Evolutionary conservation across 148 eudicot genomes (phyloP).

Genomic region (Silene latifolia): DNA sequence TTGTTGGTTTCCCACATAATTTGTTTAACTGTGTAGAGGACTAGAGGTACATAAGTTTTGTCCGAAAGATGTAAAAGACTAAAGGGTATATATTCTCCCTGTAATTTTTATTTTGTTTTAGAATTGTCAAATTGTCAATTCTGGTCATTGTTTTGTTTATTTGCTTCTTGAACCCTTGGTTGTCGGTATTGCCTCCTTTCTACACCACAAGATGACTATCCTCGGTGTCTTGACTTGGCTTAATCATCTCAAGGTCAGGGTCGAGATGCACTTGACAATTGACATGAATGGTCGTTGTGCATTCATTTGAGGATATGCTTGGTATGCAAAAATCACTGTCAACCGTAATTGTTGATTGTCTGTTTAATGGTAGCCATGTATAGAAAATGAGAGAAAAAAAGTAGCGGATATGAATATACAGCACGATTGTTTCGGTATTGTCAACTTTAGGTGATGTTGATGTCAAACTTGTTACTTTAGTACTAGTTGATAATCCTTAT

Average conservation of each 20-base stretch:
- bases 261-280: neutral
- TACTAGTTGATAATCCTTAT: too few species aligned
- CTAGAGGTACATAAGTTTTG: constrained; percentile 25
- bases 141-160: neutral
- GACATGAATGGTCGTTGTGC: neutral
- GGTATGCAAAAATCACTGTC: neutral
- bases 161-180: neutral
- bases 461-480: neutral
- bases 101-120: neutral
- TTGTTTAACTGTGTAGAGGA: constrained; percentile 6
- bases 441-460: neutral
- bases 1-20: neutral
- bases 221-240: too few species aligned
- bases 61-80: neutral
- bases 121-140: neutral
- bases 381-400: neutral
- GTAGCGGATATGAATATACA: neutral
- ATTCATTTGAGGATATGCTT: neutral
- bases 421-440: neutral
- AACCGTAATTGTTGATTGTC: neutral
- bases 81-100: constrained; percentile 22
- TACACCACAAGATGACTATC: too few species aligned
- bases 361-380: neutral
- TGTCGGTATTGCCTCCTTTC: too few species aligned
- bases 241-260: too few species aligned